phyloP scores from a whole-genome alignment of 116 monocot species.

The Posidonia oceanica region DNA sequence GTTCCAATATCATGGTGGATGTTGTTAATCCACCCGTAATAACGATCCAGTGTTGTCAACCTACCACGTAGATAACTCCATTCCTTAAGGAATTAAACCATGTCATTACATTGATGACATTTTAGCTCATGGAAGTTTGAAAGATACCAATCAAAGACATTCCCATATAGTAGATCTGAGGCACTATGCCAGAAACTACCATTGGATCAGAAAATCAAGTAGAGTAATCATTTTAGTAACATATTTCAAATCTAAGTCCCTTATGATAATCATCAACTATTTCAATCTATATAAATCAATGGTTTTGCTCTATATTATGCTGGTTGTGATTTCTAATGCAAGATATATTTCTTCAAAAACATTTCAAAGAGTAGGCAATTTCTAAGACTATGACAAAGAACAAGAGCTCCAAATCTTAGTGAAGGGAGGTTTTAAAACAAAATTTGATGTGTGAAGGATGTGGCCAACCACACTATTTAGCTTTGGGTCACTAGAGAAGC shows the following conservation, averaged over 20 bases:
- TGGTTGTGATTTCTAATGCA: too few relatives aligned
- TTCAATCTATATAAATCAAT: background rate
- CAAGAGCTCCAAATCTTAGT: too few relatives aligned
- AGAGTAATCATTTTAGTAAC: background rate
- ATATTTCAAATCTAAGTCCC: background rate
- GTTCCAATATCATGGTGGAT: slow-evolving; percentile 92
- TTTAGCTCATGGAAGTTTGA: background rate
- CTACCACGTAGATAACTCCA: slow-evolving; percentile 86
- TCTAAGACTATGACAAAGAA: too few relatives aligned
- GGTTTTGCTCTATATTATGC: too few relatives aligned
- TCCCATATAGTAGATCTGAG: background rate
- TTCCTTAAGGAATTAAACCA: slow-evolving; percentile 30
- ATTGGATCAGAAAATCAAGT: background rate
- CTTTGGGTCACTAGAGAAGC: slow-evolving; percentile 63
- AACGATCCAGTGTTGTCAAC: slow-evolving; percentile 75
- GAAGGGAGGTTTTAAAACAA: too few relatives aligned
- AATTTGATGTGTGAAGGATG: slow-evolving; percentile 71
- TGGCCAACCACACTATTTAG: slow-evolving; percentile 83
- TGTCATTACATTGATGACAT: background rate
- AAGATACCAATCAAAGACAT: background rate
- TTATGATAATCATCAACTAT: background rate
- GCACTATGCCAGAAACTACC: background rate
- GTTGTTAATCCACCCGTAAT: slow-evolving; percentile 90
- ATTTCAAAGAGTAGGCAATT: too few relatives aligned
- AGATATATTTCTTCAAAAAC: too few relatives aligned